Evolutionary conservation across 306 rosid species (phyloP), one percentile per base, ranked within the genome.

Genomic region (Myrica gale): DNA sequence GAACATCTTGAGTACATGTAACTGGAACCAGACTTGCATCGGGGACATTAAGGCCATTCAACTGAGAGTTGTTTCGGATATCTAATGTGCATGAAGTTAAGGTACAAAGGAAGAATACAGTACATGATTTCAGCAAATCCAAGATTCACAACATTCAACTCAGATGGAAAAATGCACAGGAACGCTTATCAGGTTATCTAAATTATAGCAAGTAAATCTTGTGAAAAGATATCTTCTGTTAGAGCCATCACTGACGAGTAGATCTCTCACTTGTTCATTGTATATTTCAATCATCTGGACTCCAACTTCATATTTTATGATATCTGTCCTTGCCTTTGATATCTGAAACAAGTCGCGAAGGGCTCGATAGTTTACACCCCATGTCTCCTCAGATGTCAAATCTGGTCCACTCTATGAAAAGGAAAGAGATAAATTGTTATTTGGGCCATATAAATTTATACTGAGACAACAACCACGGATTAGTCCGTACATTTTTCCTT

Each of bases 221-320:
- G 69, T 12, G 37, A 71, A 87, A 95, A 92, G 99, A 95, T 95
- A 95, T 92, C 96, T 92, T 89, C 96, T 95, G 79, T 75, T 88
- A 67, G 97, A 92, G 51, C 99, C 96, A 83, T 92, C 92, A 63
- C 86, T 90, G 83, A 95, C 97, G 82, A 95, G 73, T 74, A 95
- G 82, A 81, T 95, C 97, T 85, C 99, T 92, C 81, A 95, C 99
- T 89, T 92, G 96, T 77, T 95, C 99, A 71, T 92, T 92, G 83
- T 95, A 95, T 79, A 95, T 95, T 82, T 95, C 98, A 61, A 95
- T 95, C 97, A 95, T 95, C 81, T 92, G 98, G 47, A 95, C 98
- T 42, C 90, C 88, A 81, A 95, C 93, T 83, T 95, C 99, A 77
- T 95, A 95, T 78, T 90, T 90, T 74, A 90, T 74, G 74, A 91